These are phyloP conservation scores for Pseudogymnoascus sp. DNA, from an alignment of 2,329 filamentous ascomycete genomes.

Conservation along the genomic window DNA sequence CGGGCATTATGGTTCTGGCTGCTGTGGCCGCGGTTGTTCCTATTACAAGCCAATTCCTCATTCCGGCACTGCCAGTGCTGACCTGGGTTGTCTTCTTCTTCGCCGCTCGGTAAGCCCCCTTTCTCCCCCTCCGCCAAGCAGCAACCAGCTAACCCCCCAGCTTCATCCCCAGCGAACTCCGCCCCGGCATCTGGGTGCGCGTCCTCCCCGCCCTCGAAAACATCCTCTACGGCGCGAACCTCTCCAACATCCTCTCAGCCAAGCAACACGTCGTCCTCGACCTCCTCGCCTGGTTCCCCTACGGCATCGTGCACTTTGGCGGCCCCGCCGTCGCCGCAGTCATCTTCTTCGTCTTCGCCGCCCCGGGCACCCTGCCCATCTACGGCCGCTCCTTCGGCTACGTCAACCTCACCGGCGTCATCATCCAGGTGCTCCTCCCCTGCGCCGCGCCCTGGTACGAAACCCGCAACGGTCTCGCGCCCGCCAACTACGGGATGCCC, in stretches of 20 bases:
- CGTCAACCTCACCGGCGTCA: slow-evolving; percentile 81
- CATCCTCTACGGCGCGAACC: slow-evolving; percentile 89
- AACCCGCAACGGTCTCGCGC: slow-evolving; percentile 81
- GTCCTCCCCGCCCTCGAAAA: slow-evolving; percentile 92
- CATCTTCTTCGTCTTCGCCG: slow-evolving; percentile 79
- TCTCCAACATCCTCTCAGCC: slow-evolving; percentile 90
- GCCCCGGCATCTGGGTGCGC: slow-evolving; percentile 91
- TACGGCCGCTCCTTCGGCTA: slow-evolving; percentile 86
- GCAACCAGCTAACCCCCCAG: slow-evolving; percentile 35
- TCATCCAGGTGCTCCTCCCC: slow-evolving; percentile 82
- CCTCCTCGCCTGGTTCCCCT: slow-evolving; percentile 85
- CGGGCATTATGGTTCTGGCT: slow-evolving; percentile 58
- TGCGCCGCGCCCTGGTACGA: slow-evolving; percentile 98
- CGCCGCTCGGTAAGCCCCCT: slow-evolving; percentile 68
- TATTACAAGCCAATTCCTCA: slow-evolving; percentile 80
- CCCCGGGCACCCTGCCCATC: slow-evolving; percentile 74
- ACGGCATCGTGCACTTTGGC: slow-evolving; percentile 84
- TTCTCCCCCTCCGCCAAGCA: not conserved
- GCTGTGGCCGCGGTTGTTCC: slow-evolving; percentile 69
- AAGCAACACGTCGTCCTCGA: slow-evolving; percentile 79
- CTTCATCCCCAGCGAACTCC: slow-evolving; percentile 81
- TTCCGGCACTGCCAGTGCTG: slow-evolving; percentile 77
- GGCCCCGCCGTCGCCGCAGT: slow-evolving; percentile 71
- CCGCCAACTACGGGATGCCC: slow-evolving; percentile 84
- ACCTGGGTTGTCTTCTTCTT: slow-evolving; percentile 89